Evolutionary conservation across 139 green algal genomes (phyloP).

Genomic region (Chlorella ohadii): DNA sequence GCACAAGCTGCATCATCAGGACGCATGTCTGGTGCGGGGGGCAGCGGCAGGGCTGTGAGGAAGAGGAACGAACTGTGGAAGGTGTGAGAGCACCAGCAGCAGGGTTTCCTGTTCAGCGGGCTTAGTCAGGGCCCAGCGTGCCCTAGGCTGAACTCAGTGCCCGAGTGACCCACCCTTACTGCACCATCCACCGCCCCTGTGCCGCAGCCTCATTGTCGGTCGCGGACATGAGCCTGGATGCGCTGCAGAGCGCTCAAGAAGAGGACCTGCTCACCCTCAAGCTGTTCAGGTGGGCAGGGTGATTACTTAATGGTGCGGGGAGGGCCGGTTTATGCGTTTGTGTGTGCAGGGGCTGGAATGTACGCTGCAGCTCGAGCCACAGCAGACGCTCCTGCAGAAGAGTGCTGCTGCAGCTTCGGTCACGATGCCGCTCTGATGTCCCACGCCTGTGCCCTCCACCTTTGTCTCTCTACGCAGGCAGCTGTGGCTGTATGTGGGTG

Average conservation of each 20-base stretch:
- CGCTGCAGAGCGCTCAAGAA: constrained; percentile 45
- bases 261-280: constrained; percentile 47
- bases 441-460: neutral
- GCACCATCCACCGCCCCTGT: neutral
- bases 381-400: too few species aligned
- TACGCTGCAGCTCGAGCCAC: too few species aligned
- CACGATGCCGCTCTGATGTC: neutral
- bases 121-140: too few species aligned
- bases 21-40: neutral
- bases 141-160: too few species aligned
- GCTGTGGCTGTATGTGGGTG: constrained; percentile 74
- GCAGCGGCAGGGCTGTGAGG: neutral
- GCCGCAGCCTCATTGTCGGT: constrained; percentile 22
- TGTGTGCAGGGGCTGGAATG: too few species aligned
- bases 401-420: neutral
- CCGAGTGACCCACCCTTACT: too few species aligned
- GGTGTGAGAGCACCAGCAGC: too few species aligned
- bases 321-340: too few species aligned
- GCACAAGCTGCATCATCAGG: neutral
- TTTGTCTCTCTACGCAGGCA: too few species aligned
- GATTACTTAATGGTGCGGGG: too few species aligned
- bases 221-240: constrained; percentile 42
- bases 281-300: constrained; percentile 44
- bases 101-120: too few species aligned
- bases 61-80: too few species aligned